Evolutionary conservation across 2,329 filamentous ascomycete genomes (phyloP).

Genomic region (Ceratocystis smalleyi): DNA sequence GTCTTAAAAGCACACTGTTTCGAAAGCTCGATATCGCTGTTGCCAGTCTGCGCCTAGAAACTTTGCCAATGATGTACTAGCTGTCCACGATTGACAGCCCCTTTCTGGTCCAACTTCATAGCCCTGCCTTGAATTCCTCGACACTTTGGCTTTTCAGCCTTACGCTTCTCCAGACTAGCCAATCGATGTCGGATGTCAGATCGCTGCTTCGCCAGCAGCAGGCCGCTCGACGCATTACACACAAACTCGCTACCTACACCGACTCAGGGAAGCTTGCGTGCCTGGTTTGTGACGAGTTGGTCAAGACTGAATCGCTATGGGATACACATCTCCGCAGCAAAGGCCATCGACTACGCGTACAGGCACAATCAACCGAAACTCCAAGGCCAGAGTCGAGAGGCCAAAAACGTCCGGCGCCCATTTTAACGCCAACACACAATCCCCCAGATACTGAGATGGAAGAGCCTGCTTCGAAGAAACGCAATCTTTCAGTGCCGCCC

Average conservation of each 20-base stretch:
- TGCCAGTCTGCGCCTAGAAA: too few species aligned
- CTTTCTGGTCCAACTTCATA: constrained; percentile 8
- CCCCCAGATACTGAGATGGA: background rate
- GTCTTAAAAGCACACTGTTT: too few species aligned
- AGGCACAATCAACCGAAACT: constrained; percentile 18
- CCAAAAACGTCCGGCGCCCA: constrained; percentile 22
- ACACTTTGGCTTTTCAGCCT: background rate
- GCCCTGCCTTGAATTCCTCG: constrained; percentile 6
- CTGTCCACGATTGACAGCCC: background rate
- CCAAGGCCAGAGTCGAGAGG: constrained; percentile 13
- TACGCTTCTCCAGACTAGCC: constrained; percentile 4
- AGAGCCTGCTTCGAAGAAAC: background rate
- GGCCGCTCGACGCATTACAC: constrained; percentile 54
- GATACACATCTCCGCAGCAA: constrained; percentile 41
- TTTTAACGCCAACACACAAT: constrained; percentile 20
- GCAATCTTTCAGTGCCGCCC: background rate
- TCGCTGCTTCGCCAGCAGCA: constrained; percentile 65
- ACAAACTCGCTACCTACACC: constrained; percentile 53
- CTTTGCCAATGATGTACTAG: background rate
- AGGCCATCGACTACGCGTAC: constrained; percentile 26
- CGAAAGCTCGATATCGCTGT: too few species aligned
- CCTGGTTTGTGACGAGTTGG: constrained; percentile 45
- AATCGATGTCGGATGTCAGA: constrained; percentile 59
- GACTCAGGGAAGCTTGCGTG: constrained; percentile 53
- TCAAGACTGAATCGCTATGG: constrained; percentile 55